Evolutionary conservation across 2,329 filamentous ascomycete genomes (phyloP), one percentile per base, ranked within the genome.

Genomic region (Cyphellophora attinorum): DNA sequence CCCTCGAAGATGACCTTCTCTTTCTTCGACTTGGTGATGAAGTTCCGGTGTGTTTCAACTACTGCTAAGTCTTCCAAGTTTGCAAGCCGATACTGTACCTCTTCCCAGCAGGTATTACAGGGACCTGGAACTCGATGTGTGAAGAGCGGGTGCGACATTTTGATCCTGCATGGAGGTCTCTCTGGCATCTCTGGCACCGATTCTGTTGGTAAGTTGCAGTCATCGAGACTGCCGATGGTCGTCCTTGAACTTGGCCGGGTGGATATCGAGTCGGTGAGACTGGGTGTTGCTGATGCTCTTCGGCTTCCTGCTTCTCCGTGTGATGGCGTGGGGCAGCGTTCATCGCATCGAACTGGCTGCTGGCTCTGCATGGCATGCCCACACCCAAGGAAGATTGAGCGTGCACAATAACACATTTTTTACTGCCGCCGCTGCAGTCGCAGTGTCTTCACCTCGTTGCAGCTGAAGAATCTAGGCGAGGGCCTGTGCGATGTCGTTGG

Each of bases 61-160:
- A 25, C n/a, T 8, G 8, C n/a, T 8, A n/a, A 8, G n/a, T 25
- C 21, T n/a, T 28, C n/a, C 13, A 34, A 27, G 27, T 19, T 11
- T 12, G 4, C 8, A 6, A 28, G 32, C 6, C 32, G 32, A 5
- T 19, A n/a, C 15, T 34, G 18, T 12, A 29, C 11, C 6, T 28
- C 18, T 33, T 10, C 35, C 16, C 17, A 19, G 29, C 35, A 37
- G 6, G 13, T 23, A 17, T 13, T 33, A 23, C 29, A 37, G 14
- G 11, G 32, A 3, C 12, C 16, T 15, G 17, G 18, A 11, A 34
- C 15, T 8, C 19, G 15, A 5, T 17, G 19, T 5, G 32, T 34
- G 21, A 27, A 23, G 15, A 34, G 21, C 16, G 32, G 18, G 12
- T 34, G 32, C 5, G 25, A n/a, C 4, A 34, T 11, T 16, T 34